A percentile compares a stretch with the other conserved stretches of the same genome.
phyloP scores from a whole-genome alignment of 2,329 filamentous ascomycete genomes.

The Colletotrichum spaethianum region DNA sequence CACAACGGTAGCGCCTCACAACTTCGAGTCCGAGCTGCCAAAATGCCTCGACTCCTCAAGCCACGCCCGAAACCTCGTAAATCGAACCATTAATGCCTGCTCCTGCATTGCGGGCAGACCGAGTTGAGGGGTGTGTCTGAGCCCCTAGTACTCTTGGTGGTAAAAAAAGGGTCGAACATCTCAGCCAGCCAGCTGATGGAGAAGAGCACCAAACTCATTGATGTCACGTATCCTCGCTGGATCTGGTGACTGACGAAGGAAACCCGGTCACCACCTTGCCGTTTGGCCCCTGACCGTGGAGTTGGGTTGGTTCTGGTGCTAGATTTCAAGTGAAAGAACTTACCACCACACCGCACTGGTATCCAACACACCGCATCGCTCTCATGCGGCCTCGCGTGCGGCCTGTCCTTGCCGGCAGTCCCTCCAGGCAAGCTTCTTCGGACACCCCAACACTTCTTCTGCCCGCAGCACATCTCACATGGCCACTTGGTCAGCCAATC shows the following conservation, averaged over 20 bases:
- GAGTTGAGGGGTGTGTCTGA: conserved; percentile 24
- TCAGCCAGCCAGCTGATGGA: background rate
- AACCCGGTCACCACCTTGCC: conserved; percentile 16
- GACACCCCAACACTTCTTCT: conserved; percentile 17
- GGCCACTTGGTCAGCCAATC: conserved; percentile 5
- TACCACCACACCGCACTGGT: background rate
- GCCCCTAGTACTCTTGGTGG: background rate
- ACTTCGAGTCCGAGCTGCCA: conserved; percentile 12
- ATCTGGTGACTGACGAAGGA: background rate
- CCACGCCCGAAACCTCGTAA: conserved; percentile 28
- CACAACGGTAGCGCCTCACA: conserved; percentile 35
- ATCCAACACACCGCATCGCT: conserved; percentile 26
- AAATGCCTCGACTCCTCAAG: conserved; percentile 2
- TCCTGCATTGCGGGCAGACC: conserved; percentile 19
- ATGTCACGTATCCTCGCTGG: conserved; percentile 2
- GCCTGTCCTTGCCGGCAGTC: conserved; percentile 37
- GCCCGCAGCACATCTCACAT: conserved; percentile 20
- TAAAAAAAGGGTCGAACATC: conserved; percentile 10
- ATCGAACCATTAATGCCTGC: conserved; percentile 32
- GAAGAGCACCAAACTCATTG: conserved; percentile 3
- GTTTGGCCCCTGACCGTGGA: conserved; percentile 9
- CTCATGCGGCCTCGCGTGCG: conserved; percentile 37
- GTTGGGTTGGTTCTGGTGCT: conserved; percentile 16
- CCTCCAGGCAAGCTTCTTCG: conserved; percentile 35
- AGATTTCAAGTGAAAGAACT: background rate